Evolutionary conservation across 805 yeast genomes (phyloP).

Genomic region (Yamadazyma endophytica): DNA sequence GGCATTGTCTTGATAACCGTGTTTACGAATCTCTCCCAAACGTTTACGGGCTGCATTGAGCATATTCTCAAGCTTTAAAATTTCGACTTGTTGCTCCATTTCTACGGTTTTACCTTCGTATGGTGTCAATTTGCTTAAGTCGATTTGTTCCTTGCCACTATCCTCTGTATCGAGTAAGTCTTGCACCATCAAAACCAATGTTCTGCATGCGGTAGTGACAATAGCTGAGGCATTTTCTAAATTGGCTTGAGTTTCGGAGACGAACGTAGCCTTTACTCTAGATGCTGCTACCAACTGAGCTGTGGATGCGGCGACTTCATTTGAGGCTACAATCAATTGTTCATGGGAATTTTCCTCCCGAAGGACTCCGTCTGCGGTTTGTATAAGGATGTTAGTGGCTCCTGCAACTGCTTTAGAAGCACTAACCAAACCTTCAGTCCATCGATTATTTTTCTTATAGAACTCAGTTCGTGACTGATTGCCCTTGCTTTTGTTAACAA

Average conservation of each 20-base stretch:
- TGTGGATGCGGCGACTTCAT: conserved; percentile 88
- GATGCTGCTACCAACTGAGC: conserved; percentile 92
- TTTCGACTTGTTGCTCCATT: conserved; percentile 92
- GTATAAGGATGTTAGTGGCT: conserved; percentile 75
- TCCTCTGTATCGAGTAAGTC: conserved; percentile 44
- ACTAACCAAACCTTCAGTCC: conserved; percentile 92
- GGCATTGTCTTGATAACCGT: conserved; percentile 63
- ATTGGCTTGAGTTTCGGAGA: conserved; percentile 71
- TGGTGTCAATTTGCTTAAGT: conserved; percentile 63
- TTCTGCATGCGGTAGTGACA: conserved; percentile 74
- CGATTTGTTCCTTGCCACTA: conserved; percentile 39
- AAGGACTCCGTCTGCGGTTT: conserved; percentile 83
- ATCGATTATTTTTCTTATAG: conserved; percentile 81
- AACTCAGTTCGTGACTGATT: conserved; percentile 64
- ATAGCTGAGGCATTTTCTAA: conserved; percentile 65
- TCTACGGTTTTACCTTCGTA: conserved; percentile 83
- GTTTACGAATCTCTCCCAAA: conserved; percentile 79
- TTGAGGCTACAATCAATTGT: conserved; percentile 83
- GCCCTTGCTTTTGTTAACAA: conserved; percentile 68
- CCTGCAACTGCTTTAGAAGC: conserved; percentile 86
- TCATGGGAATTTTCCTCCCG: conserved; percentile 64
- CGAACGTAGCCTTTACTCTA: conserved; percentile 74
- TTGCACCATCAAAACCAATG: conserved; percentile 69
- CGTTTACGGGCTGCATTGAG: conserved; percentile 70
- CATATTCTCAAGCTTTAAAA: conserved; percentile 74